Base-by-base conservation (phyloP, 2,329 filamentous ascomycete species). In the Diaporthe ilicicola region DNA sequence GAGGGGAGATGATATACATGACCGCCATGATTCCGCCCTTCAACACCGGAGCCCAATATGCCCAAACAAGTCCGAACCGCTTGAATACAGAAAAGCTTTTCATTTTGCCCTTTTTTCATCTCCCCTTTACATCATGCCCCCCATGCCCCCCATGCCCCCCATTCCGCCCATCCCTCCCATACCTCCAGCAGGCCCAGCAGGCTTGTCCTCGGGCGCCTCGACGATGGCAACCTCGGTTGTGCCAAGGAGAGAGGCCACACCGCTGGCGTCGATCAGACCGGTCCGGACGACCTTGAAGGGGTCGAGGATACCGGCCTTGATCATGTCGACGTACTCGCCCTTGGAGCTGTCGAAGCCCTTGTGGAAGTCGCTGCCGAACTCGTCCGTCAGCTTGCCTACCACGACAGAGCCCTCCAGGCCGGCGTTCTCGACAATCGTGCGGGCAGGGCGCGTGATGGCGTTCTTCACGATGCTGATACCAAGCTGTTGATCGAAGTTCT, bases 301-400 rank as follows among this genome's bases (percentile, higher is more conserved):
- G 83, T 99, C 96, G 72, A 99, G 93, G 83, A 99, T 99, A 92
- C 96, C 96, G 76, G 94, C 90, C 74, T 89, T 83, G 80, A 99
- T 98, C 96, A 99, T 98, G 88, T 99, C 95, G 76, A 98, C 94
- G 85, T 97, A 99, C 87, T 98, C 93, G 84, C 95, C 94, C 88
- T 95, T 97, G 82, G 94, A 86, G 85, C 93, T 96, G 89, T 99
- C 94, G 86, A 94, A 99, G 75, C 96, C 96, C 88, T 93, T 96
- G 93, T 98, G 97, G 91, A 99, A 99, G 84, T 99, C 95, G 75
- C 82, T 82, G 81, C 90, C 94, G 81, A 88, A 95, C 86, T 99
- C 96, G 78, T 98, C 95, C 79, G 93, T 96, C 77, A 99, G 93
- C 91, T 99, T 99, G 83, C 96, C 96, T 79, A 99, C 94, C 73